These are phyloP conservation scores for Peniophora sp. DNA, from an alignment of 1,284 basidiomycete genomes.

Conservation along the genomic window DNA sequence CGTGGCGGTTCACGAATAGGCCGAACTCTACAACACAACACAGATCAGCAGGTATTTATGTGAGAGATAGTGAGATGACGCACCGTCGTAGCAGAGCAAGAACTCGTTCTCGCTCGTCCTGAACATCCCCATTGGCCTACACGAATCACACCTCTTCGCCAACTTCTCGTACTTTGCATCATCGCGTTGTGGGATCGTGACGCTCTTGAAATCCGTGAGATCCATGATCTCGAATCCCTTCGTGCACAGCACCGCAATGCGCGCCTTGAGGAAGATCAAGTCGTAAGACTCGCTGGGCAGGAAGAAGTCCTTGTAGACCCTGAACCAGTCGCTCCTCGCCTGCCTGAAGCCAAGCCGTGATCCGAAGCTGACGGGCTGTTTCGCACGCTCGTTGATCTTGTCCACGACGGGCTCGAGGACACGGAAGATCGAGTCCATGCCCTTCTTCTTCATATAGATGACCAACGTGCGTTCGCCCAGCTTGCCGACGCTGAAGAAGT, in stretches of 20 bases:
- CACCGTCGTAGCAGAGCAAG: slow-evolving; percentile 87
- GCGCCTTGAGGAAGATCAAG: slow-evolving; percentile 85
- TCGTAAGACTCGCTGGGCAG: slow-evolving; percentile 84
- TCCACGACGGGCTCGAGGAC: slow-evolving; percentile 88
- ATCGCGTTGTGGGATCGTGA: slow-evolving; percentile 77
- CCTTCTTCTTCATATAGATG: slow-evolving; percentile 94
- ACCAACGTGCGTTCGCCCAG: slow-evolving; percentile 81
- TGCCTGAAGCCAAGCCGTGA: slow-evolving; percentile 69
- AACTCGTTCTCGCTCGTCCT: slow-evolving; percentile 84
- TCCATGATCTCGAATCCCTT: slow-evolving; percentile 99
- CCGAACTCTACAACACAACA: slow-evolving; percentile 72
- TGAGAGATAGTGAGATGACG: slow-evolving; percentile 16
- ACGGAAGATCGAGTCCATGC: slow-evolving; percentile 86
- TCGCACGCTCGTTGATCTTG: slow-evolving; percentile 72
- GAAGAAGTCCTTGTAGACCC: slow-evolving; percentile 88
- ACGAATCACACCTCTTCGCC: slow-evolving; percentile 75
- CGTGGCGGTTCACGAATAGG: slow-evolving; percentile 83
- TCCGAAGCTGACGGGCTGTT: slow-evolving; percentile 58
- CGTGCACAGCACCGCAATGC: slow-evolving; percentile 85
- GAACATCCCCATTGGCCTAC: slow-evolving; percentile 89
- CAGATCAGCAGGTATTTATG: slow-evolving; percentile 4
- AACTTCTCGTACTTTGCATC: slow-evolving; percentile 68
- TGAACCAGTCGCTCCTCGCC: slow-evolving; percentile 86
- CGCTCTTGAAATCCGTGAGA: slow-evolving; percentile 79
- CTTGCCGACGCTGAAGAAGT: slow-evolving; percentile 90